A percentile compares a stretch with the other conserved stretches of the same genome.
Evolutionary conservation across 164 flowering plant genomes (phyloP).

Genomic region (Dillenia turbinata): DNA sequence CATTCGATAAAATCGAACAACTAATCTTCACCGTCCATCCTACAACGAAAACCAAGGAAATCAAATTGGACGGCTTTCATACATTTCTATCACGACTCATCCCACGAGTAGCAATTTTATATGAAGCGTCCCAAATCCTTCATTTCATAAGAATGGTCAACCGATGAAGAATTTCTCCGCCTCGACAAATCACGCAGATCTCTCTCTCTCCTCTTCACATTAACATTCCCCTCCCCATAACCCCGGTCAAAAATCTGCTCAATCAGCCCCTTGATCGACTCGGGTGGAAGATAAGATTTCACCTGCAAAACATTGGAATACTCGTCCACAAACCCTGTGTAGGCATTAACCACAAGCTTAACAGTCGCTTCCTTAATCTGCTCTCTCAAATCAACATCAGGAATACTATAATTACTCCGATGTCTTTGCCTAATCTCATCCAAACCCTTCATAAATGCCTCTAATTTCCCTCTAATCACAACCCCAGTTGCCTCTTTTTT

Average conservation of each 20-base stretch:
- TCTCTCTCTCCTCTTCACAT: slow-evolving; percentile 8
- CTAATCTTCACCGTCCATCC: too few species aligned
- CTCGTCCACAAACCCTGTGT: slow-evolving; percentile 31
- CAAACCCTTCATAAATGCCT: slow-evolving; percentile 40
- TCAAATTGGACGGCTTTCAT: too few species aligned
- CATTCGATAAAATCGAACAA: too few species aligned
- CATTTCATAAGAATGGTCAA: slow-evolving; percentile 14
- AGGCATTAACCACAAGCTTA: slow-evolving; percentile 43
- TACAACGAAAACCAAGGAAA: too few species aligned
- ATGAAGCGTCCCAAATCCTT: slow-evolving; percentile 9
- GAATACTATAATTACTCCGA: slow-evolving; percentile 31
- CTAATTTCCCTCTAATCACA: slow-evolving; percentile 30
- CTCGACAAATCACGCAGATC: slow-evolving; percentile 12
- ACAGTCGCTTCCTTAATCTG: slow-evolving; percentile 49
- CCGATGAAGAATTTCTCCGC: slow-evolving; percentile 3
- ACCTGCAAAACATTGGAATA: slow-evolving; percentile 16
- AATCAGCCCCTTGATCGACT: slow-evolving; percentile 28
- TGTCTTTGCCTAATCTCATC: slow-evolving; percentile 44
- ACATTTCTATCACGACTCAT: too few species aligned
- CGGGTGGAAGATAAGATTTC: slow-evolving; percentile 26
- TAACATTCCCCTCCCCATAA: slow-evolving; percentile 1
- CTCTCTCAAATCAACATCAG: slow-evolving; percentile 50
- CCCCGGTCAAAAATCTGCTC: slow-evolving; percentile 27
- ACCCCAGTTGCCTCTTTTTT: slow-evolving; percentile 20
- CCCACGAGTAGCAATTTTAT: not conserved